Base-by-base conservation (phyloP, 2,329 filamentous ascomycete genomes). In the Juglanconis oblonga region DNA sequence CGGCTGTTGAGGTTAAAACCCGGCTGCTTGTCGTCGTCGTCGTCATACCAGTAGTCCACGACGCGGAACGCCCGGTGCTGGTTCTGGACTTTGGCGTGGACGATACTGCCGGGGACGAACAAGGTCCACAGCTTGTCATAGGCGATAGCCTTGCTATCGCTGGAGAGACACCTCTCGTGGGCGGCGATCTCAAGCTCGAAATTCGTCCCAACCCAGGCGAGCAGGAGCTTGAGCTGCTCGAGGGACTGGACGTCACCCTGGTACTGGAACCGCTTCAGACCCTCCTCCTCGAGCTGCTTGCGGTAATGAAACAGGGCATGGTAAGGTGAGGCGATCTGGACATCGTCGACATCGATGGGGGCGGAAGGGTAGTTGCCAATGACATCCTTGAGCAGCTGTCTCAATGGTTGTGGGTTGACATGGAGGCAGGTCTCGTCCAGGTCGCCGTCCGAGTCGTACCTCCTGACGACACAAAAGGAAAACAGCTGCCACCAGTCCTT, bases 51-150 rank as follows among this genome's bases (percentile, higher is more conserved):
- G 64, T 67, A 68, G 36, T 64, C 66, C 4, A 59, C 47, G 6
- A 73, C 62, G 32, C 67, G 69, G 60, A 70, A 73, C 4, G 69
- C 71, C 14, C 72, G 69, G 44, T 67, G 52, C 49, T 71, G 67
- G 24, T 67, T 65, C 13, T 68, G 62, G 9, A 66, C 53, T 32
- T 64, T 66, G 32, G 62, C 58, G 50, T 69, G 65, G 9, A 74
- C 62, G 32, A 73, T 68, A 5, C 66, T 62, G 7, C 59, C 59
- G 3, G 70, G 68, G n/a, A 61, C 57, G 62, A 70, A 73, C 9
- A 71, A 45, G 0, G 69, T 70, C 72, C 72, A 73, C 11, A 73
- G 55, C 32, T 69, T 57, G 13, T 69, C 66, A 53, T 67, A 70
- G 4, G 64, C 50, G 35, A 71, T 68, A 8, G 69, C 64, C 32